Evolutionary conservation across 2,329 filamentous ascomycete genomes (phyloP).

Genomic region (Arthrinium puccinioides): DNA sequence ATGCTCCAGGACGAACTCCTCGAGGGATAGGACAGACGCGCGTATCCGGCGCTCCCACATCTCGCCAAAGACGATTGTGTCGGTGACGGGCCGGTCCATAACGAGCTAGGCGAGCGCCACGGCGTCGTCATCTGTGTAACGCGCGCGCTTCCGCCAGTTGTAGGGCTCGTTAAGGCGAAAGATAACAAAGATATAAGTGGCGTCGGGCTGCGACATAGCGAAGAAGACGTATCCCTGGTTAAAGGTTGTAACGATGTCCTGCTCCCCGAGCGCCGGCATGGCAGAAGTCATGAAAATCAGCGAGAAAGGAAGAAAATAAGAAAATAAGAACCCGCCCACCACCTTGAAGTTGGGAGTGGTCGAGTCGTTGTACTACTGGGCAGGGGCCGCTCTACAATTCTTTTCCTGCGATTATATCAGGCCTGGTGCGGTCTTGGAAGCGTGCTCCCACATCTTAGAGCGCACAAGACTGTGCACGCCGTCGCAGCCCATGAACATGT

Average conservation of each 20-base stretch:
- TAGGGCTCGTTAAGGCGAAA: constrained; percentile 15
- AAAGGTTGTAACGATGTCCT: constrained; percentile 3
- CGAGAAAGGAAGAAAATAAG: no score
- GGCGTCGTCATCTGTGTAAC: constrained; percentile 19
- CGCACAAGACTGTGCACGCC: constrained; percentile 8
- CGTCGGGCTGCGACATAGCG: constrained; percentile 10
- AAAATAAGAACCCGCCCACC: not conserved
- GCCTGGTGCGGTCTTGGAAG: constrained; percentile 7
- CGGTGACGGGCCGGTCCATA: constrained; percentile 13
- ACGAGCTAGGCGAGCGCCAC: constrained; percentile 15
- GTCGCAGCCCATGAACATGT: constrained; percentile 10
- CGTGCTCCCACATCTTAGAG: constrained; percentile 17
- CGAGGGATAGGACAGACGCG: constrained; percentile 18
- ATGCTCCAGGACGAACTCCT: constrained; percentile 24
- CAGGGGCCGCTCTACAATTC: not conserved
- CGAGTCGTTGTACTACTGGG: not conserved
- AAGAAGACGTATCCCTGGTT: constrained; percentile 11
- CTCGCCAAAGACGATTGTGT: constrained; percentile 18
- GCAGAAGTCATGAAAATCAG: constrained; percentile 11
- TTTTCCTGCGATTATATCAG: constrained; percentile 12
- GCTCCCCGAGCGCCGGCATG: constrained; percentile 6
- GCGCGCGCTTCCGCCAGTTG: constrained; percentile 15
- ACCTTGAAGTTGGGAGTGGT: no score
- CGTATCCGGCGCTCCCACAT: constrained; percentile 15
- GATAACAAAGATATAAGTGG: constrained; percentile 14